Percentiles rank a stretch among this genome's conserved stretches.
phyloP scores from a whole-genome alignment of 139 green algal species.

The Axilococcus clingmanii region DNA sequence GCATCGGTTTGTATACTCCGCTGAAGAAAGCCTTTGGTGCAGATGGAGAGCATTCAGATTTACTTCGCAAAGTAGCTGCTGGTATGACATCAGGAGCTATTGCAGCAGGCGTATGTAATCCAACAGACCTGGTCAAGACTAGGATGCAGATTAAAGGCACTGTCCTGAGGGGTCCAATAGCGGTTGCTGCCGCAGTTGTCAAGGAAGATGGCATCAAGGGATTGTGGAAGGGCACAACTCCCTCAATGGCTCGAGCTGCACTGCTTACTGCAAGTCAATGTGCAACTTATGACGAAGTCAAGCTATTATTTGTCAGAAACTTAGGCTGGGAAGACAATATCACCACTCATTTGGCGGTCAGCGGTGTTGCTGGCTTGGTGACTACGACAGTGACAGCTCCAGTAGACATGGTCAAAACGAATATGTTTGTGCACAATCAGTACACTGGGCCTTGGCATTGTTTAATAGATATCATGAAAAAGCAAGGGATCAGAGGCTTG shows the following conservation, averaged over 20 bases:
- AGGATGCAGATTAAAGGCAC: slow-evolving; percentile 28
- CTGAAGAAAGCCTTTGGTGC: slow-evolving; percentile 35
- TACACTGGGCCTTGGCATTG: slow-evolving; percentile 19
- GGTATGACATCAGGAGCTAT: slow-evolving; percentile 58
- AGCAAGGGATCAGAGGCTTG: slow-evolving; percentile 35
- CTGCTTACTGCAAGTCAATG: slow-evolving; percentile 72
- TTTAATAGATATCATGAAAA: slow-evolving; percentile 21
- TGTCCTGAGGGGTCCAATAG: slow-evolving; percentile 24
- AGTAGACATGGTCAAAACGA: slow-evolving; percentile 81
- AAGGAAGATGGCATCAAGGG: slow-evolving; percentile 48
- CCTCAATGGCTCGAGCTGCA: slow-evolving; percentile 51
- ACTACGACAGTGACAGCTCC: slow-evolving; percentile 81
- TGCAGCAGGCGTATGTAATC: slow-evolving; percentile 59
- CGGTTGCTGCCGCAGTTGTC: slow-evolving; percentile 37
- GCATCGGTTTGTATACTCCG: slow-evolving; percentile 73
- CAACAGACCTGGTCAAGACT: slow-evolving; percentile 73
- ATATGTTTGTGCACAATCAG: slow-evolving; percentile 16
- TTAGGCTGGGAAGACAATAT: slow-evolving; percentile 46
- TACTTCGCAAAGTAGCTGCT: slow-evolving; percentile 19
- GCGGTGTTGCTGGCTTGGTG: slow-evolving; percentile 69
- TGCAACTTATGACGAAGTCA: slow-evolving; percentile 79
- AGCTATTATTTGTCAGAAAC: slow-evolving; percentile 26
- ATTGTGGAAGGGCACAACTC: slow-evolving; percentile 70
- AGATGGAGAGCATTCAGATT: slow-evolving; percentile 1
- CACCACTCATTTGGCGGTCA: slow-evolving; percentile 43